These are phyloP conservation scores for Shiraia sp. DNA, from an alignment of 2,329 filamentous ascomycete genomes.

Conservation along the genomic window DNA sequence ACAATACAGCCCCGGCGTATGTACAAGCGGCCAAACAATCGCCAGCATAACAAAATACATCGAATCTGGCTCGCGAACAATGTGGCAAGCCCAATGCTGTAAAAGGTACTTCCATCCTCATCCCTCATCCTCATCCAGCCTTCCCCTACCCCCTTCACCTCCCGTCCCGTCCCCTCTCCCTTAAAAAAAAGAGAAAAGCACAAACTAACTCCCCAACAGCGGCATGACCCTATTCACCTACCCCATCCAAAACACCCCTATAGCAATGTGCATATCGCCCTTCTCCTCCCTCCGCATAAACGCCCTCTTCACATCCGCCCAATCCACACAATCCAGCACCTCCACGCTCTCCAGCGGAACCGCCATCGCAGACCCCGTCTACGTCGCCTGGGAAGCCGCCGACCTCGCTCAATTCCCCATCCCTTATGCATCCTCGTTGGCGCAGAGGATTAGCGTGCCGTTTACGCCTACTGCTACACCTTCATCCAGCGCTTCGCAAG, in stretches of 20 bases:
- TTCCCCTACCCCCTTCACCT: too few relatives aligned
- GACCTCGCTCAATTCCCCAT: slow-evolving; percentile 5
- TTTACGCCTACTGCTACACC: slow-evolving; percentile 6
- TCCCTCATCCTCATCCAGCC: too few relatives aligned
- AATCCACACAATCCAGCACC: slow-evolving; percentile 3
- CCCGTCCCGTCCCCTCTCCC: too few relatives aligned
- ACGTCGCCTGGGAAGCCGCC: slow-evolving; percentile 5
- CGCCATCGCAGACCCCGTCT: slow-evolving; percentile 5
- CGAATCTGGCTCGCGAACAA: slow-evolving; percentile 1
- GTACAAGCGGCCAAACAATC: slow-evolving; percentile 6
- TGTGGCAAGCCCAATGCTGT: slow-evolving; percentile 9
- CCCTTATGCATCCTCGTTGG: slow-evolving; percentile 7
- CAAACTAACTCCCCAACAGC: too few relatives aligned
- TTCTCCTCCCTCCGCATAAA: slow-evolving; percentile 2
- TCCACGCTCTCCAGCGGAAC: slow-evolving; percentile 4
- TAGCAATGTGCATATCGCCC: slow-evolving; percentile 2
- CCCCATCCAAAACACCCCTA: background rate
- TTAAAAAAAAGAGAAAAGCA: too few relatives aligned
- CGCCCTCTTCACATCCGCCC: slow-evolving; percentile 5
- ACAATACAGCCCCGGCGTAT: slow-evolving; percentile 7
- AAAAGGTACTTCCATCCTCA: slow-evolving; percentile 1
- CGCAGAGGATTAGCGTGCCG: slow-evolving; percentile 2
- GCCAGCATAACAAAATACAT: slow-evolving; percentile 6
- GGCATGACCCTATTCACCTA: slow-evolving; percentile 1
- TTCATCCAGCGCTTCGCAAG: background rate